A percentile compares a stretch with the other conserved stretches of the same genome.
These are phyloP conservation scores for Hydnomerulius pinastri DNA, from an alignment of 768 basidiomycete species.

Conservation along the genomic window DNA sequence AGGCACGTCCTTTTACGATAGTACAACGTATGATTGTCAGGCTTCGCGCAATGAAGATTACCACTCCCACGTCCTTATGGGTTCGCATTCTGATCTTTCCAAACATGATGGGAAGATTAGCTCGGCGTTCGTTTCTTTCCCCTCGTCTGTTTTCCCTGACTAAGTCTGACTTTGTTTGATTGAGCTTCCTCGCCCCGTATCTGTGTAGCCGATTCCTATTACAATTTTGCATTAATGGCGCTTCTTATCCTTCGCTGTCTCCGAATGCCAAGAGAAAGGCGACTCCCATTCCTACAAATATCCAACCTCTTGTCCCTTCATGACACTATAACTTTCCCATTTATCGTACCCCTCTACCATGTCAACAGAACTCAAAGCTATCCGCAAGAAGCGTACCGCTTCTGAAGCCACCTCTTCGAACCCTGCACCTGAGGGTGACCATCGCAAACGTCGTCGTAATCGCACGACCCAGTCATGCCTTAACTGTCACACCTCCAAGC, in stretches of 20 bases:
- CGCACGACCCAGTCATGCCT: slow-evolving; percentile 74
- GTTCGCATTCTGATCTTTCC: slow-evolving; percentile 19
- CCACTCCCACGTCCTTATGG: slow-evolving; percentile 25
- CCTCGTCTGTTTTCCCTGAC: slow-evolving; percentile 12
- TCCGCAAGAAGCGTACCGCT: slow-evolving; percentile 34
- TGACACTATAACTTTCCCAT: slow-evolving; percentile 1
- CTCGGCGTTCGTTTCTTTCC: slow-evolving; percentile 10
- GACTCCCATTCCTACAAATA: slow-evolving; percentile 29
- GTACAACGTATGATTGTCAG: slow-evolving; percentile 6
- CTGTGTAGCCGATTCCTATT: slow-evolving; percentile 9
- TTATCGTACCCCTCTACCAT: slow-evolving; percentile 15
- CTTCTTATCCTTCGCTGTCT: slow-evolving; percentile 1
- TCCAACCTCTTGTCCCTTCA: slow-evolving; percentile 10
- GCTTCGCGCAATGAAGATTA: slow-evolving; percentile 2
- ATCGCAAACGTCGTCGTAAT: slow-evolving; percentile 65
- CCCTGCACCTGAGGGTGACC: slow-evolving; percentile 48
- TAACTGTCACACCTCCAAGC: slow-evolving; percentile 72
- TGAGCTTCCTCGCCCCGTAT: slow-evolving; percentile 5
- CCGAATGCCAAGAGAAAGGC: slow-evolving; percentile 23
- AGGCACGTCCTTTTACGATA: slow-evolving; percentile 6
- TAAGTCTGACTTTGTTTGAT: slow-evolving; percentile 13
- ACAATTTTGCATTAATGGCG: slow-evolving; percentile 8
- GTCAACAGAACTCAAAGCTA: slow-evolving; percentile 26
- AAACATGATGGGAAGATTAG: slow-evolving; percentile 19
- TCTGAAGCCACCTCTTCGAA: slow-evolving; percentile 26